phyloP scores from a whole-genome alignment of 1,284 basidiomycete genomes.

The Ceratobasidium sp. region DNA sequence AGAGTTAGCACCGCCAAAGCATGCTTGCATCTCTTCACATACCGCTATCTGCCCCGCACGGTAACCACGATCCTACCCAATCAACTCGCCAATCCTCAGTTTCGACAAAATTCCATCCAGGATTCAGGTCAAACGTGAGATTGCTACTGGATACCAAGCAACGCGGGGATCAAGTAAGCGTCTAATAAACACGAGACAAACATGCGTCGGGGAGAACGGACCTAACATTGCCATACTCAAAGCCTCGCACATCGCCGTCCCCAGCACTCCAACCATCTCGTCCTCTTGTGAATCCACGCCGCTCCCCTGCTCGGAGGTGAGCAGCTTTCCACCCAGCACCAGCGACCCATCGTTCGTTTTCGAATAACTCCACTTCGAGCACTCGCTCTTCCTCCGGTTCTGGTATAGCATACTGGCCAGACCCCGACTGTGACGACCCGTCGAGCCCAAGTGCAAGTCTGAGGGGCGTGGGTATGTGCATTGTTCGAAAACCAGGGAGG shows the following conservation, averaged over 20 bases:
- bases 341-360: slow-evolving; percentile 75
- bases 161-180: background rate
- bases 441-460: slow-evolving; percentile 16
- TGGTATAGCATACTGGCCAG: slow-evolving; percentile 26
- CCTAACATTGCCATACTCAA: slow-evolving; percentile 70
- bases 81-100: slow-evolving; percentile 83
- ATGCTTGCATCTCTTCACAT: slow-evolving; percentile 47
- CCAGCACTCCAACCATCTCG: slow-evolving; percentile 80
- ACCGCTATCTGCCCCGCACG: slow-evolving; percentile 71
- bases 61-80: slow-evolving; percentile 69
- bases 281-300: slow-evolving; percentile 76
- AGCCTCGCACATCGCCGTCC: slow-evolving; percentile 59
- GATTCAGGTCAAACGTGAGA: slow-evolving; percentile 77
- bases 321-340: slow-evolving; percentile 57
- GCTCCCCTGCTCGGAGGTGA: slow-evolving; percentile 69
- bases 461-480: slow-evolving; percentile 31
- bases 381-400: slow-evolving; percentile 39
- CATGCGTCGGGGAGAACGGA: slow-evolving; percentile 58
- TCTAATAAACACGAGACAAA: slow-evolving; percentile 24
- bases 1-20: slow-evolving; percentile 30
- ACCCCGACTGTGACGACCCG: background rate
- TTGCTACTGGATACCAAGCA: slow-evolving; percentile 69
- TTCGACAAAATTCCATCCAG: slow-evolving; percentile 78
- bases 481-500: slow-evolving; percentile 38
- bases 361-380: slow-evolving; percentile 77